Percentiles rank a stretch among this genome's conserved stretches.
phyloP scores from a whole-genome alignment of 2,329 filamentous ascomycete genomes.

The Torrubiella hemipterigena region DNA sequence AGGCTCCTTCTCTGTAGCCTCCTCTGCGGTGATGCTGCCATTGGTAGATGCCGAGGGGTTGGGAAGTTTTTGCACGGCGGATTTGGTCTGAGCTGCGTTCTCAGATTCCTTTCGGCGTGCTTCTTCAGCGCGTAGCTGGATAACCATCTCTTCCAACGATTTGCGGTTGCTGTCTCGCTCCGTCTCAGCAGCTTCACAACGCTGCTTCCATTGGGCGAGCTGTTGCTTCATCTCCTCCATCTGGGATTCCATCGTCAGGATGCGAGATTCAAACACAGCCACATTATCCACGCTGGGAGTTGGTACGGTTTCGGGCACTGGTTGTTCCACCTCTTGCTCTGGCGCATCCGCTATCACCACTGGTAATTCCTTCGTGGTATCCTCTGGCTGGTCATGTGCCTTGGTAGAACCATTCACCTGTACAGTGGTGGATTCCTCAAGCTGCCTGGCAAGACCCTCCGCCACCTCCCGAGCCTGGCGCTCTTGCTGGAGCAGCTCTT shows the following conservation, averaged over 20 bases:
- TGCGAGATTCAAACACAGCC: slow-evolving; percentile 44
- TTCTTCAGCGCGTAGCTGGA: slow-evolving; percentile 63
- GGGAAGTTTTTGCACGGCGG: not conserved
- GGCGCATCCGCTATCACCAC: slow-evolving; percentile 9
- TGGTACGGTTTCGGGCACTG: slow-evolving; percentile 22
- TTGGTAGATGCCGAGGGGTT: too few species aligned
- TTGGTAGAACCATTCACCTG: slow-evolving; percentile 17
- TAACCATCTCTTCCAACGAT: slow-evolving; percentile 77
- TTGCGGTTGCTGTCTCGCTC: slow-evolving; percentile 63
- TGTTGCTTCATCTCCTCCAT: slow-evolving; percentile 73
- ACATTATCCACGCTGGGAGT: slow-evolving; percentile 18
- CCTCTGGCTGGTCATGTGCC: slow-evolving; percentile 8
- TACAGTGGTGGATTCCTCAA: slow-evolving; percentile 42
- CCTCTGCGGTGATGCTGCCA: slow-evolving; percentile 11
- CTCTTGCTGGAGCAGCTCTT: slow-evolving; percentile 62
- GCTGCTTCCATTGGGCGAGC: slow-evolving; percentile 63
- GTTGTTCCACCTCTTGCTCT: slow-evolving; percentile 11
- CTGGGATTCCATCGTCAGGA: slow-evolving; percentile 66
- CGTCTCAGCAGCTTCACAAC: slow-evolving; percentile 69
- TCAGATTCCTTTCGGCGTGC: slow-evolving; percentile 32
- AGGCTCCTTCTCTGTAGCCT: slow-evolving; percentile 8
- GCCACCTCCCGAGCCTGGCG: slow-evolving; percentile 70
- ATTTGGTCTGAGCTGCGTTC: slow-evolving; percentile 17
- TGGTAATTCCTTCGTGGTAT: slow-evolving; percentile 8
- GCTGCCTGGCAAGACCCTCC: slow-evolving; percentile 64